These are phyloP conservation scores for Pseudogymnoascus sp. DNA, from an alignment of 2,329 filamentous ascomycete genomes.

Conservation along the genomic window DNA sequence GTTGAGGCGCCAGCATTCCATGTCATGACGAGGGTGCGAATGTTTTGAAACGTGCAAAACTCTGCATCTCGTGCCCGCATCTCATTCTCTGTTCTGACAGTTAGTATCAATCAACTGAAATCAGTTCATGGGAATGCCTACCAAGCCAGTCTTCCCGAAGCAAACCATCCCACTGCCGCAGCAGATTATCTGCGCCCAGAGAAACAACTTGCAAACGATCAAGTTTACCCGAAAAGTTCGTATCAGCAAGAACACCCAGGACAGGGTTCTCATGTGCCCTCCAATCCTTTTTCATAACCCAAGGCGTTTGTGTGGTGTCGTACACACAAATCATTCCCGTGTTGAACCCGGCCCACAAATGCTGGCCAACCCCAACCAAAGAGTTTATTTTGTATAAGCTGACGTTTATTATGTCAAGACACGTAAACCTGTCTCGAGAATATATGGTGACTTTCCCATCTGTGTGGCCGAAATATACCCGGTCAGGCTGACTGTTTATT, in stretches of 20 bases:
- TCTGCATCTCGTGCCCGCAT: conserved; percentile 79
- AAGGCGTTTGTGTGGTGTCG: conserved; percentile 73
- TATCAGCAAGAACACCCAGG: conserved; percentile 67
- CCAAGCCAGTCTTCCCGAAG: conserved; percentile 89
- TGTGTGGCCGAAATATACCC: conserved; percentile 81
- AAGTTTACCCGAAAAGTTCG: conserved; percentile 75
- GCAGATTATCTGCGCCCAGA: conserved; percentile 75
- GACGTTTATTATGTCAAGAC: conserved; percentile 72
- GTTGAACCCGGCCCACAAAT: conserved; percentile 90
- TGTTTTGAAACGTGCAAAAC: conserved; percentile 78
- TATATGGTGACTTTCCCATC: conserved; percentile 97
- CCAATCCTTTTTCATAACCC: conserved; percentile 92
- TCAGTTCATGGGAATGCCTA: conserved; percentile 28
- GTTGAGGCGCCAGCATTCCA: conserved; percentile 98
- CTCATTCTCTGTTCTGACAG: conserved; percentile 50
- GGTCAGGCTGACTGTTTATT: conserved; percentile 65
- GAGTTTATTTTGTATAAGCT: conserved; percentile 95
- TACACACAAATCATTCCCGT: conserved; percentile 92
- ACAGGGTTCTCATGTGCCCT: conserved; percentile 80
- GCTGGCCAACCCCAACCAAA: conserved; percentile 68
- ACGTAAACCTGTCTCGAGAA: conserved; percentile 64
- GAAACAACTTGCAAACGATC: conserved; percentile 80
- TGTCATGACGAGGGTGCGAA: conserved; percentile 74
- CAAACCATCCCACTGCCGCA: conserved; percentile 86
- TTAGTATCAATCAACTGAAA: conserved; percentile 8